Base-by-base conservation (phyloP, 78 protist genomes). In the Chrysochromulina parva region DNA sequence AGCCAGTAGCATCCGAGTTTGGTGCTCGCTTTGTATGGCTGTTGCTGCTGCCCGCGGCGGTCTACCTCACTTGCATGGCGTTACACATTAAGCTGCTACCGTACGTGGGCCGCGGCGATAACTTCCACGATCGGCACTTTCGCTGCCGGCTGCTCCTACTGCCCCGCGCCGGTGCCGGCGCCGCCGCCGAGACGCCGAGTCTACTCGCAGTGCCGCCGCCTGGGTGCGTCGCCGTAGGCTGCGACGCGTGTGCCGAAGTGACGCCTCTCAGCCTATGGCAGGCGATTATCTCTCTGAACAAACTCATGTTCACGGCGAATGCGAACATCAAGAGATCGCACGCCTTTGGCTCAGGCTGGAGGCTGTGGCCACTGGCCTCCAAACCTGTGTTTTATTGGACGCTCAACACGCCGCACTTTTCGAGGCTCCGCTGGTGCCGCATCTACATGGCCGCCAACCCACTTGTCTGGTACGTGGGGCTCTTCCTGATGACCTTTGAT, bases 101-200 rank as follows among this genome's bases (percentile, higher is more conserved):
- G 6, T 2, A n/a, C 53, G 38, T 66, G 60, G 91, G 93, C 7
- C 90, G 89, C 16, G 95, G 92, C 60, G 95, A 90, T 24, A 93
- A 58, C 20, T 90, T 69, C 87, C 89, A 88, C 88, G n/a, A 66
- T 24, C 9, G 38, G 7, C 52, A 24, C 10, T 91, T 91, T 80
- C 86, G 76, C 52, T 48, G 78, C 20, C 24, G 78, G 48, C 84
- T 91, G 26, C 14, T 11, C 10, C 89, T 81, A 26, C 66, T 14
- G 11, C 88, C 38, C n/a, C 38, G 47, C 73, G 47, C 2, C 73
- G 38, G 17, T 0, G 24, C 9, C 73, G 73, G 47, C 7, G 47
- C 38, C 24, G 11, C 24, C 69, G 28, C 26, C 69, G 26, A 62
- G 69, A 3, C 17, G 69, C 20, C 0, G 60, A 5, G 60, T 11